Evolutionary conservation across 306 rosid species (phyloP).

Genomic region (Rubus parviflorus): DNA sequence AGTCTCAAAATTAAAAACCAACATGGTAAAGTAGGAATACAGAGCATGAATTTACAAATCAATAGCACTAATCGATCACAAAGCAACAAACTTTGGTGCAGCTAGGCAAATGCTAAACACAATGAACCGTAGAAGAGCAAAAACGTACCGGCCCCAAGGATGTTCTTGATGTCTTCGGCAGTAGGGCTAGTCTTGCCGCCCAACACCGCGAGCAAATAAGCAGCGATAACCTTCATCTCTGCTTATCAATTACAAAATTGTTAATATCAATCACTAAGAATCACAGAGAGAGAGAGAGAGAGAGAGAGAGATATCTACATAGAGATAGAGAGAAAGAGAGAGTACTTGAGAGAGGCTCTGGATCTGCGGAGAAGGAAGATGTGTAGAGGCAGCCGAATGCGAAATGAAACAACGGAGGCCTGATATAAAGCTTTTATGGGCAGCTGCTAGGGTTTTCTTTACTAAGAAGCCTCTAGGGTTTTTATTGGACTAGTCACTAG

Average conservation of each 20-base stretch:
- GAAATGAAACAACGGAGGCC: background rate
- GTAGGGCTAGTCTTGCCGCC: conserved; percentile 50
- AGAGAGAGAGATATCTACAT: background rate
- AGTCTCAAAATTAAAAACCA: background rate
- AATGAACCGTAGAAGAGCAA: background rate
- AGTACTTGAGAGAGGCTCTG: conserved; percentile 18
- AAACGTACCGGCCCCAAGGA: conserved; percentile 40
- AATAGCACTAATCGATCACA: background rate
- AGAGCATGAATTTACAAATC: background rate
- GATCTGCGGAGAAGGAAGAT: conserved; percentile 4
- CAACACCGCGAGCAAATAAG: conserved; percentile 47
- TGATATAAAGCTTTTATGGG: background rate
- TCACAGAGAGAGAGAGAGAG: background rate
- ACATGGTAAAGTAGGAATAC: background rate
- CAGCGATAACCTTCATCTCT: conserved; percentile 46
- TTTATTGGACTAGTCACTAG: background rate
- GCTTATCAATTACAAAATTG: background rate
- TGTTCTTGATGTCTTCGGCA: conserved; percentile 36
- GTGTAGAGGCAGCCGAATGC: background rate
- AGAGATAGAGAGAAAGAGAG: background rate
- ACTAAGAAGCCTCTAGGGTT: background rate
- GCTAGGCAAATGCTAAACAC: background rate
- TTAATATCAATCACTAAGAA: background rate
- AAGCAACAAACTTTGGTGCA: background rate
- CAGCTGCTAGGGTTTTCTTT: conserved; percentile 14